Evolutionary conservation across 2,329 filamentous ascomycete genomes (phyloP), one percentile per base, ranked within the genome.

Genomic region (Pseudogymnoascus sp.): DNA sequence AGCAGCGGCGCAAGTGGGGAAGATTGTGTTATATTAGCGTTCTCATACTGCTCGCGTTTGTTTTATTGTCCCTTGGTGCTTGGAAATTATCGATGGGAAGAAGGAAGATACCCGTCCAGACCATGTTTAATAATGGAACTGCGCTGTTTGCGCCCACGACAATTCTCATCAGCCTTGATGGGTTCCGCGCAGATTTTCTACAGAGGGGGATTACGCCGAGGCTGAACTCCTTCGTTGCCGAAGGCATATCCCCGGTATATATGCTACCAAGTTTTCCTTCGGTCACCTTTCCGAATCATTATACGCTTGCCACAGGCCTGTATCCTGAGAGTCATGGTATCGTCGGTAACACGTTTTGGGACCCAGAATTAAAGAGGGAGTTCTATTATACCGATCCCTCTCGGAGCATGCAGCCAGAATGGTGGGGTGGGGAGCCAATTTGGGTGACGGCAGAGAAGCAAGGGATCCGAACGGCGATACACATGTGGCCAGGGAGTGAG

Each of bases 401-500:
- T 1, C 82, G 85, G 63, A 95, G 91, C 67, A 84, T 96, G 76
- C 85, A 93, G 68, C 80, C 90, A 0, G 91, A 93, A 73, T 99
- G 95, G 93, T 99, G 95, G 93, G 38, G 36, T 31, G 95, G 92
- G 2, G 92, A 97, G 73, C 95, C 95, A 0, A 81, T 99, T 31
- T 99, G 95, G 95, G 88, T 89, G 25, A 96, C 93, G 1, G 93
- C 93, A 4, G 95, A 97, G 78, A 85, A 84, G 64, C 89, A 91
- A 69, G 89, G 89, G 5, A 80, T 96, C 34, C 84, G 85, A 63
- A 86, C 88, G 31, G 95, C 91, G 0, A 86, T 99, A 25, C 95
- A 99, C 74, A 99, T 99, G 95, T 99, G 95, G 95, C 95, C 95
- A 1, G 95, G 95, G 1, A 96, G 90, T 46, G 95, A 99, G 77